These are phyloP conservation scores for Paecilomyces sp. DNA, from an alignment of 2,329 filamentous ascomycete species.

Conservation along the genomic window DNA sequence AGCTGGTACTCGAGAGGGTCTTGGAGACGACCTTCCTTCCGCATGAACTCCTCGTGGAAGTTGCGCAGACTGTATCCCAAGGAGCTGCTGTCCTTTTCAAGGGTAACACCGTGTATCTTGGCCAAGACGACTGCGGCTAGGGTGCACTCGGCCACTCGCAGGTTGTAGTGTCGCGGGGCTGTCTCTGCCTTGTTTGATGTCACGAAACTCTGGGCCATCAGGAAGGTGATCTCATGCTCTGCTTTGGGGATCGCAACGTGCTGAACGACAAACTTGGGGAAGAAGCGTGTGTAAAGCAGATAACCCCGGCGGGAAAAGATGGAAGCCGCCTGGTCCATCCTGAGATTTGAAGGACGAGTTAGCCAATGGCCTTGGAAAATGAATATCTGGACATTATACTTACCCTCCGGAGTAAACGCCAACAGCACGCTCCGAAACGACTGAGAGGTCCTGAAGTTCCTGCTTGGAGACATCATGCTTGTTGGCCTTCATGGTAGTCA, in stretches of 20 bases:
- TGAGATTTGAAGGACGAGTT: conserved; percentile 23
- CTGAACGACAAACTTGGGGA: conserved; percentile 65
- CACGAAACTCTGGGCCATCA: conserved; percentile 92
- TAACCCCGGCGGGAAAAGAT: conserved; percentile 84
- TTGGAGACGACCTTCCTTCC: conserved; percentile 38
- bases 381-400: conserved; percentile 21
- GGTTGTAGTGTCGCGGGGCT: conserved; percentile 89
- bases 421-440: conserved; percentile 88
- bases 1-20: conserved; percentile 60
- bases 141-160: conserved; percentile 91
- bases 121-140: conserved; percentile 67
- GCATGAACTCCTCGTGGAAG: conserved; percentile 78
- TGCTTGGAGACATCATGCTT: conserved; percentile 81
- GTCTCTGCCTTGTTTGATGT: conserved; percentile 92
- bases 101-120: conserved; percentile 53
- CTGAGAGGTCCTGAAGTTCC: conserved; percentile 82
- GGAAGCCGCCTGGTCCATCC: conserved; percentile 96
- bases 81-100: conserved; percentile 73
- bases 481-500: conserved; percentile 83
- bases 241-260: conserved; percentile 78
- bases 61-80: conserved; percentile 76
- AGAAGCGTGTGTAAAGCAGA: conserved; percentile 85
- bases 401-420: conserved; percentile 94
- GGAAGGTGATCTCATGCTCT: conserved; percentile 75
- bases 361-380: neutral